Conservation (phyloP, 1,284 basidiomycete species). For the Tilletia horrida region DNA sequence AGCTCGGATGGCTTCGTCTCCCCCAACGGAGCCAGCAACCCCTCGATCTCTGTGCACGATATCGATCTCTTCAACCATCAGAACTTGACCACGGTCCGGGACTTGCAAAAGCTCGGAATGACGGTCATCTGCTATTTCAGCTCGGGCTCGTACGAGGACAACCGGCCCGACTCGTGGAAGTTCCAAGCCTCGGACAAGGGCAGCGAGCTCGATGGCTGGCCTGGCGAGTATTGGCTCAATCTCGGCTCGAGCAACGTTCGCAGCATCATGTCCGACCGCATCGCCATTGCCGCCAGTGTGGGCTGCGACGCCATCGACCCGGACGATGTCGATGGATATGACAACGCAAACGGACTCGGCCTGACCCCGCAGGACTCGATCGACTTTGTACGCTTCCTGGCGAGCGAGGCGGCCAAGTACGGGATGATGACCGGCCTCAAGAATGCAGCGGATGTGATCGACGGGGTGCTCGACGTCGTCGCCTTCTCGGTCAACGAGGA, state of each 20-base stretch:
- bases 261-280: too few relatives aligned
- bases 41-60: too few relatives aligned
- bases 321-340: not conserved
- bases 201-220: conserved; percentile 36
- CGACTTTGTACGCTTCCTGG: conserved; percentile 50
- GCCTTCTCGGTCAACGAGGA: not conserved
- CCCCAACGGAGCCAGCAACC: too few relatives aligned
- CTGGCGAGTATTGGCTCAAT: conserved; percentile 11
- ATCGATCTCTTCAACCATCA: too few relatives aligned
- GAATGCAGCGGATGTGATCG: conserved; percentile 46
- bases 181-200: conserved; percentile 36
- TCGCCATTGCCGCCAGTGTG: too few relatives aligned
- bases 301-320: too few relatives aligned
- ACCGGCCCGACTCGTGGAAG: conserved; percentile 32
- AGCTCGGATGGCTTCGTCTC: too few relatives aligned
- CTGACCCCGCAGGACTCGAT: conserved; percentile 40
- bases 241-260: conserved; percentile 7
- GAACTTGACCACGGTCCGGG: too few relatives aligned
- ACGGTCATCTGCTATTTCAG: conserved; percentile 55
- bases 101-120: not conserved
- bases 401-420: conserved; percentile 31
- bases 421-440: conserved; percentile 48
- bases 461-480: conserved; percentile 9
- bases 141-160: conserved; percentile 51
- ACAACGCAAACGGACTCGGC: conserved; percentile 39